Base-by-base conservation (phyloP, 2,329 filamentous ascomycete species). In the Bipolaris cookei region DNA sequence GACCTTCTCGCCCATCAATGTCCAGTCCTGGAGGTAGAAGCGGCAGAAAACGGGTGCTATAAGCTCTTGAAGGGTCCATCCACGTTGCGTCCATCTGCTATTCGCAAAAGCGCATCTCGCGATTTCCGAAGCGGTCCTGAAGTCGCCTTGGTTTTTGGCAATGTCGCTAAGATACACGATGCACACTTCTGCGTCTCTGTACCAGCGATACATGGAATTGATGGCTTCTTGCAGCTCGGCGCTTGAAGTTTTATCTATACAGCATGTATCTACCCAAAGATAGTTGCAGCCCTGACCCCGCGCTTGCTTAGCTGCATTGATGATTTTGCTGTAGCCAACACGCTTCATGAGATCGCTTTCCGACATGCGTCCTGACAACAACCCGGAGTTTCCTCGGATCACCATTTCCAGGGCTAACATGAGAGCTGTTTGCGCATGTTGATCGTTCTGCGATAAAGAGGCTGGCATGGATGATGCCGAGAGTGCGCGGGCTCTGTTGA, bases 51-150 rank as follows among this genome's bases (percentile, higher is more conserved):
- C 39, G 2, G 69, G 70, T 11, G 70, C 70, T 4, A 73, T 54
- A 4, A 72, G 59, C 28, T 73, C 70, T 56, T 73, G 70, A 4
- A 72, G 54, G 1, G 70, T 73, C 70, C 68, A 72, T n/a, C 68
- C 68, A 35, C 66, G 61, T 25, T 58, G 69, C 1, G 65, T 50
- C 70, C 69, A 73, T 6, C 67, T 61, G 42, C 58, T 65, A 13
- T 49, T 56, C 6, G 59, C 39, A 23, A 72, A 67, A 0, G 67
- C 64, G 3, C 48, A 37, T 45, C 35, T 63, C 7, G 62, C 59
- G 0, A 59, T 56, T 2, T 65, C 63, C 8, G 61, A 63, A 11
- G 62, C 63, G 10, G 62, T 51, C 13, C 32, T 61, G 25, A 43
- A 34, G 7, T 54, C 46, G 4, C 41, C 46, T 30, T 37, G 46